Evolutionary conservation across 257 asterid species (phyloP), one percentile per base, ranked within the genome.

Genomic region (Anisodus tanguticus): DNA sequence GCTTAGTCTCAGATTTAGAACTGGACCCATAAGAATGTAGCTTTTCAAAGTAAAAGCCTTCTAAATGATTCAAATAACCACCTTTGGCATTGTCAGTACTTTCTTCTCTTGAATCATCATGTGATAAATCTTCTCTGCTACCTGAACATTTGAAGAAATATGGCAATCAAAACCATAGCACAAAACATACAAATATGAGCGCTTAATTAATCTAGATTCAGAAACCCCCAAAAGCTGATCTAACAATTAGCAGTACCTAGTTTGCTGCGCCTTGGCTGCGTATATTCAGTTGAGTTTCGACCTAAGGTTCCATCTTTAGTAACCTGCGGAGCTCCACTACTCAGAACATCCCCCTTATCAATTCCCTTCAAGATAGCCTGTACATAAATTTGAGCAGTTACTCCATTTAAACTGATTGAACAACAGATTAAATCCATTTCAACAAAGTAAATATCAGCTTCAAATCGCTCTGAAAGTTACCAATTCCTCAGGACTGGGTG

Each of bases 321-420:
- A 55, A 87, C 83, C 89, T 93, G 97, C 49, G 95, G 97, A 74
- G 93, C 98, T 66, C 97, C 97, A 90, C 98, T 96, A 85, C 94
- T 90, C 37, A 82, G 70, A 55, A 97, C 89, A 82, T 97, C 99
- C 77, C 95, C 99, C 74, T 92, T 89, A 85, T 97, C 98, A 86
- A 97, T 97, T 64, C 98, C 98, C 87, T 93, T 92, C 80, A 95
- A 89, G 87, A 93, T 87, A 87, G 82, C 92, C 99, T 97, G 87
- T 88, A 84, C 83, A 84, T 77, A 49, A 45, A 70, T 49, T 82
- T 35, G 57, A 66, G 68, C 66, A 84, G 69, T 66, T 85, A 88
- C 53, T 83, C 51, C 35, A 15, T 47, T 66, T 80, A 68, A 17
- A 31, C 43, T 67, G 49, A 49, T 12, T 22, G 11, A 81, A 54